Conservation (phyloP, 2,329 filamentous ascomycete genomes). For the Phyllosticta citrichinensis region DNA sequence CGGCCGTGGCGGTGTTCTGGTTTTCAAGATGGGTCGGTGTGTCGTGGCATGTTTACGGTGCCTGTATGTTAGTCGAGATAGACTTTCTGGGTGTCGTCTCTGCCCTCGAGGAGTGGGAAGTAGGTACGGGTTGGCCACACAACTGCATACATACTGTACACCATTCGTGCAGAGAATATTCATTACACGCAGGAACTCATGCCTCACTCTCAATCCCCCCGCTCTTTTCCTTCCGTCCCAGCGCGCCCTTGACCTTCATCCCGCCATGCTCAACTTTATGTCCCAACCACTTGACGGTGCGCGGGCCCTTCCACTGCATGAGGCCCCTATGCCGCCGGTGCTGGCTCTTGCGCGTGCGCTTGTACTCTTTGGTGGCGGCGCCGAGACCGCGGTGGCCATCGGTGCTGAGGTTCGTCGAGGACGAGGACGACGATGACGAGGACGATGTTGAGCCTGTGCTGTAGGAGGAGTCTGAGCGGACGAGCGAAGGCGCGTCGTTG, state of each 20-base stretch:
- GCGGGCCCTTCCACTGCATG: slow-evolving; percentile 61
- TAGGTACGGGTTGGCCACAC: too few species aligned
- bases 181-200: slow-evolving; percentile 20
- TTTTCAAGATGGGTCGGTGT: too few species aligned
- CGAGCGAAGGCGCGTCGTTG: slow-evolving; percentile 10
- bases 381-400: slow-evolving; percentile 36
- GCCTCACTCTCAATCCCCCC: slow-evolving; percentile 60
- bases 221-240: slow-evolving; percentile 50
- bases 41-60: too few species aligned
- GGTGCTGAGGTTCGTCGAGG: slow-evolving; percentile 12
- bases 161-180: too few species aligned
- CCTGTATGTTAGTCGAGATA: too few species aligned
- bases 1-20: too few species aligned
- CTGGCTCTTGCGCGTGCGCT: slow-evolving; percentile 47
- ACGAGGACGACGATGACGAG: not conserved
- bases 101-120: too few species aligned
- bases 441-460: not conserved
- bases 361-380: slow-evolving; percentile 50
- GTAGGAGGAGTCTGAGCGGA: not conserved
- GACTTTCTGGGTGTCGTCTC: too few species aligned
- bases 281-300: slow-evolving; percentile 48
- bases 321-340: slow-evolving; percentile 57
- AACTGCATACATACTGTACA: too few species aligned
- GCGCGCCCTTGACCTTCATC: slow-evolving; percentile 34
- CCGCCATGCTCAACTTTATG: slow-evolving; percentile 46